Conservation (phyloP, 768 basidiomycete species). For the Amanita thiersii region DNA sequence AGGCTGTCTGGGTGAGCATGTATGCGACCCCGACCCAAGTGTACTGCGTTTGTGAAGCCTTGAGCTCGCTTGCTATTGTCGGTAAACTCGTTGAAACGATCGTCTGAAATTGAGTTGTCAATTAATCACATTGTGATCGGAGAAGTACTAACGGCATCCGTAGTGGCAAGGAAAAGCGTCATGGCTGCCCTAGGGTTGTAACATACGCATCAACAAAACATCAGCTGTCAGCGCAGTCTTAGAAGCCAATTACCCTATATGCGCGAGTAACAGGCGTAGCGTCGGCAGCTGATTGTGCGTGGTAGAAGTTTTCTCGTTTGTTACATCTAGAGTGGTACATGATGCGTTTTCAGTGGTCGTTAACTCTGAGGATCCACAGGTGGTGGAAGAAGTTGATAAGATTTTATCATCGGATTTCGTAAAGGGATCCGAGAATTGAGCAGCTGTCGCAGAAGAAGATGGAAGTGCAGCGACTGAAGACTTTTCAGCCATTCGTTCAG, state of each 20-base stretch:
- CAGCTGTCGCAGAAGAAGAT: background rate
- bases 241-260: slow-evolving; percentile 48
- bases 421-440: background rate
- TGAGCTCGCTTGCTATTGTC: slow-evolving; percentile 65
- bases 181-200: slow-evolving; percentile 80
- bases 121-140: background rate
- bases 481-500: slow-evolving; percentile 3
- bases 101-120: slow-evolving; percentile 23
- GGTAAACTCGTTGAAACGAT: slow-evolving; percentile 82
- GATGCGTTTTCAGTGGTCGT: slow-evolving; percentile 18
- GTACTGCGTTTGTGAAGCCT: slow-evolving; percentile 64
- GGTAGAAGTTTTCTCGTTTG: background rate
- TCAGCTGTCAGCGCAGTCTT: no score
- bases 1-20: slow-evolving; percentile 80
- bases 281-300: slow-evolving; percentile 35
- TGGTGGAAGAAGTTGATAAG: slow-evolving; percentile 1
- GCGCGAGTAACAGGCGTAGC: slow-evolving; percentile 48
- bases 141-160: slow-evolving; percentile 57
- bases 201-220: no score
- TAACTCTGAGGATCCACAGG: background rate
- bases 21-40: slow-evolving; percentile 85
- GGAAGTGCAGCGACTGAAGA: background rate
- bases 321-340: slow-evolving; percentile 19
- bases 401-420: background rate
- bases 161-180: slow-evolving; percentile 79